Evolutionary conservation across 495 filamentous ascomycete genomes (phyloP).

Genomic region (Talaromyces stipitatus): DNA sequence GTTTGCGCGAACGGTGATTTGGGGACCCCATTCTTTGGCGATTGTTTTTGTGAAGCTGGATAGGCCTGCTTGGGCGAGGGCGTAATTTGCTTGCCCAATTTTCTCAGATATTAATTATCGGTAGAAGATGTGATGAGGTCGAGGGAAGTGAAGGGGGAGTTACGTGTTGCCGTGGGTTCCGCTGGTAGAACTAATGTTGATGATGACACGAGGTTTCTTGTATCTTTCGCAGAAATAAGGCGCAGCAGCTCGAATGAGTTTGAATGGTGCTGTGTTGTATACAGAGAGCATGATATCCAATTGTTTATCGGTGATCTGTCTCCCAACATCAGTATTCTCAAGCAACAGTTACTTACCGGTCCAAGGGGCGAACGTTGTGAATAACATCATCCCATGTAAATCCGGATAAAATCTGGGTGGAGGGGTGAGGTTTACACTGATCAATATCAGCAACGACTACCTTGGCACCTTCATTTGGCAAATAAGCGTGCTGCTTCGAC

Average conservation of each 20-base stretch:
- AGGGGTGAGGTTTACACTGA: conserved; percentile 35
- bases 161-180: conserved; percentile 80
- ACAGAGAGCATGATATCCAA: conserved; percentile 79
- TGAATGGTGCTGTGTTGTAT: conserved; percentile 78
- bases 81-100: conserved; percentile 76
- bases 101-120: too few species aligned
- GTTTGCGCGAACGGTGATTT: conserved; percentile 76
- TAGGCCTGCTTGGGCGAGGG: conserved; percentile 73
- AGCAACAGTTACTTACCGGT: too few species aligned
- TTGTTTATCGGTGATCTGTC: conserved; percentile 87
- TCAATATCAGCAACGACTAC: conserved; percentile 81
- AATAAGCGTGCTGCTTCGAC: conserved; percentile 76
- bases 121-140: neutral
- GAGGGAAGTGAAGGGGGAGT: conserved; percentile 7
- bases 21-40: conserved; percentile 86
- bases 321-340: too few species aligned
- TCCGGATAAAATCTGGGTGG: conserved; percentile 44
- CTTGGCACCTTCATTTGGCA: conserved; percentile 77
- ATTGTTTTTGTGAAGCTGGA: conserved; percentile 76
- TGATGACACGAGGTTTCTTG: conserved; percentile 64
- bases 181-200: conserved; percentile 74
- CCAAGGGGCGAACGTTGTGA: conserved; percentile 54
- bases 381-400: conserved; percentile 89
- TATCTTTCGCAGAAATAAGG: conserved; percentile 84
- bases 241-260: conserved; percentile 66